Evolutionary conservation across 306 rosid genomes (phyloP).

Genomic region (Dryas alaskensis): DNA sequence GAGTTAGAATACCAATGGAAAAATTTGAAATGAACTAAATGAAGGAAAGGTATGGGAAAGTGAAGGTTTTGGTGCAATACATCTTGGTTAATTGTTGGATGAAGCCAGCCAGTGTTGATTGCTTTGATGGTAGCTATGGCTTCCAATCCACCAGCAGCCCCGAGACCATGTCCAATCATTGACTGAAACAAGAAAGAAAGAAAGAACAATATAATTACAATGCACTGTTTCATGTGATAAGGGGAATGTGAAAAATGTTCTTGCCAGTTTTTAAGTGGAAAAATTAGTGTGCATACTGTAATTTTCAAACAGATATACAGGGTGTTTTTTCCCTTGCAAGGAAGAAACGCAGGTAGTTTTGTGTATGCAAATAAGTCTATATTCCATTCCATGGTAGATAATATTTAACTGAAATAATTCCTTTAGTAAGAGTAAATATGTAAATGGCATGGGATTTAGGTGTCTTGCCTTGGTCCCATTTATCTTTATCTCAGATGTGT

Average conservation of each 20-base stretch:
- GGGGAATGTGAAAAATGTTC: too few relatives aligned
- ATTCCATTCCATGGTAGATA: not conserved
- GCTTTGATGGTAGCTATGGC: constrained; percentile 75
- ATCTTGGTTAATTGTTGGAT: constrained; percentile 73
- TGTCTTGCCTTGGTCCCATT: constrained; percentile 62
- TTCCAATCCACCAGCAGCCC: constrained; percentile 80
- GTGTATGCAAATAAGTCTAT: not conserved
- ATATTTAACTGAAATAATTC: not conserved
- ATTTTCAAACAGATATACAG: not conserved
- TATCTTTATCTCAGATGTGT: constrained; percentile 62
- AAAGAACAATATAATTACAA: not conserved
- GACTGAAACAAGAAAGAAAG: constrained; percentile 41
- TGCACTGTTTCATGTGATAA: not conserved
- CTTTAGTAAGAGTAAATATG: not conserved
- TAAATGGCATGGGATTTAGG: not conserved
- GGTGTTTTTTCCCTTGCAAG: too few relatives aligned
- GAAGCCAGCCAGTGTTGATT: constrained; percentile 68
- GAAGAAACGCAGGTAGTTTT: too few relatives aligned
- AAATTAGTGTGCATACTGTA: not conserved
- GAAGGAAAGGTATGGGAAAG: not conserved
- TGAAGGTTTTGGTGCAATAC: constrained; percentile 25
- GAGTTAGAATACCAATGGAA: not conserved
- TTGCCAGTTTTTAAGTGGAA: not conserved
- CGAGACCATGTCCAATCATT: constrained; percentile 78
- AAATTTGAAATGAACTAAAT: not conserved